Evolutionary conservation across 2,329 filamentous ascomycete species (phyloP).

Genomic region (Colletotrichum agaves): DNA sequence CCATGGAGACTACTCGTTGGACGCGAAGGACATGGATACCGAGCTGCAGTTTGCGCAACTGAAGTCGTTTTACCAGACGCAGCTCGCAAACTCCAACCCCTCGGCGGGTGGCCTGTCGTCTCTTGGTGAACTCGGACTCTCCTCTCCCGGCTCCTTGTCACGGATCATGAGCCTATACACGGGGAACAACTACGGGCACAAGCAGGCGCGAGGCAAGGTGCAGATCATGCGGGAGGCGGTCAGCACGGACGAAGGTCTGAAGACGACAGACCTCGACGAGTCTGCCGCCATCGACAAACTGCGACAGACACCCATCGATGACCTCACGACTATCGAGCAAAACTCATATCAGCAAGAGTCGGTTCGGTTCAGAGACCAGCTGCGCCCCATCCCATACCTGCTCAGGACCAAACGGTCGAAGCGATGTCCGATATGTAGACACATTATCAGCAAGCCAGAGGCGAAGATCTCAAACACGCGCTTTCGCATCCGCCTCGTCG

Average conservation of each 20-base stretch:
- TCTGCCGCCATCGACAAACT: slow-evolving; percentile 69
- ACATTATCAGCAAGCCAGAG: slow-evolving; percentile 96
- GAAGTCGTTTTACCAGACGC: slow-evolving; percentile 82
- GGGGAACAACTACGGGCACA: slow-evolving; percentile 70
- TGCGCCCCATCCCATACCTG: slow-evolving; percentile 84
- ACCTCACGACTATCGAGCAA: slow-evolving; percentile 64
- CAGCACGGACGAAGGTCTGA: slow-evolving; percentile 76
- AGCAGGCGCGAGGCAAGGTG: slow-evolving; percentile 72
- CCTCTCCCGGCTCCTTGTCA: slow-evolving; percentile 83
- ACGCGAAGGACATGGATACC: slow-evolving; percentile 63
- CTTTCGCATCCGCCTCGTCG: slow-evolving; percentile 92
- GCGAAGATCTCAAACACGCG: slow-evolving; percentile 88
- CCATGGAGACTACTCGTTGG: slow-evolving; percentile 55
- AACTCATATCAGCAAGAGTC: slow-evolving; percentile 61
- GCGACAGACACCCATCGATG: slow-evolving; percentile 69
- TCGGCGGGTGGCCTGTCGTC: slow-evolving; percentile 60
- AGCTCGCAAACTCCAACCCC: slow-evolving; percentile 72
- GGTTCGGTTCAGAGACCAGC: slow-evolving; percentile 74
- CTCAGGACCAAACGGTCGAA: slow-evolving; percentile 94
- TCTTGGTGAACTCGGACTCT: slow-evolving; percentile 66
- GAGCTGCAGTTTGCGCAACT: slow-evolving; percentile 81
- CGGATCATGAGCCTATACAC: slow-evolving; percentile 95
- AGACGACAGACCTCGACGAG: slow-evolving; percentile 71
- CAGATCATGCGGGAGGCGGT: slow-evolving; percentile 80
- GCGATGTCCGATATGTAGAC: slow-evolving; percentile 89